phyloP scores from a whole-genome alignment of 768 basidiomycete genomes.

The Leccinum pellstonianum region DNA sequence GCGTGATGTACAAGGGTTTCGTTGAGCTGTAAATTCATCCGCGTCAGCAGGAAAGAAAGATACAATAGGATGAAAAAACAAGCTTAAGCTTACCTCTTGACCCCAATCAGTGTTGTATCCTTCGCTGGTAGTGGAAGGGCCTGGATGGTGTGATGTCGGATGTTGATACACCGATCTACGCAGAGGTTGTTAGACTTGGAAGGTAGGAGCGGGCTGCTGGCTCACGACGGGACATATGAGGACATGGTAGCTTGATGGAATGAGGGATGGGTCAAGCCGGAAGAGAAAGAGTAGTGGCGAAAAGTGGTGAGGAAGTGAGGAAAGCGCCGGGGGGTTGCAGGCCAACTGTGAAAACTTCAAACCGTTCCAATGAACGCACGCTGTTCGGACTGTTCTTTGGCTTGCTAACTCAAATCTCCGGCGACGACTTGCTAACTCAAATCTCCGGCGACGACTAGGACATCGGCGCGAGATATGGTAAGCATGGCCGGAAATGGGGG shows the following conservation, averaged over 20 bases:
- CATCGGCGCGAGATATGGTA: neutral
- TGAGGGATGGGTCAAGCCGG: neutral
- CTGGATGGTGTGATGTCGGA: neutral
- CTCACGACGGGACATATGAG: neutral
- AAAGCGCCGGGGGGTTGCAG: neutral
- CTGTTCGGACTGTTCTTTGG: neutral
- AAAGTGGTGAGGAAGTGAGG: neutral
- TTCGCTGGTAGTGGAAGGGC: neutral
- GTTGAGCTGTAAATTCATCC: neutral
- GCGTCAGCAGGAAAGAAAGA: neutral
- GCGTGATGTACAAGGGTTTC: neutral
- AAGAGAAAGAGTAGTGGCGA: neutral
- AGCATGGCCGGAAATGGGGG: neutral
- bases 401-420: neutral
- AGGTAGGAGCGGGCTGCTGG: neutral
- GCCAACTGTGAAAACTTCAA: neutral
- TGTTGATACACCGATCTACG: neutral
- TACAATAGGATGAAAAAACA: neutral
- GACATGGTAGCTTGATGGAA: neutral
- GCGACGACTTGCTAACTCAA: neutral
- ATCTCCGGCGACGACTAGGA: neutral
- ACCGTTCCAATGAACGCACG: neutral
- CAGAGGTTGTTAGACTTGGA: neutral
- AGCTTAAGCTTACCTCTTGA: neutral
- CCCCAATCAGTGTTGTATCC: neutral